Evolutionary conservation across 208 protist species (phyloP).

Genomic region (Trypanosoma theileri): DNA sequence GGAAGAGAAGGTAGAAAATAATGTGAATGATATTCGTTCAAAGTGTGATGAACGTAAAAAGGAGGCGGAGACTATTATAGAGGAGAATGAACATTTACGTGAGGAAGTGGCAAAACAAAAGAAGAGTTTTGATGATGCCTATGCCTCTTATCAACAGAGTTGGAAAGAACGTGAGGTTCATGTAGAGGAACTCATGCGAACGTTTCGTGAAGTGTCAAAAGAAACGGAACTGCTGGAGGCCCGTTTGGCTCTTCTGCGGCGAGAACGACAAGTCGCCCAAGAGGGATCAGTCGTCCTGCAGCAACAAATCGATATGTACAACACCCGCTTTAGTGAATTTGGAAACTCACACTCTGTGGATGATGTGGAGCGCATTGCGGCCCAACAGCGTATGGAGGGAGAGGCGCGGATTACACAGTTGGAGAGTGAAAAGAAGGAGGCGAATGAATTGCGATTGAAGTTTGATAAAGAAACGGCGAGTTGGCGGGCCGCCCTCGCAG

Average conservation of each 20-base stretch:
- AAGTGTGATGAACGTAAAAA: slow-evolving; percentile 46
- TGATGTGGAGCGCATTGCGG: slow-evolving; percentile 48
- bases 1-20: slow-evolving; percentile 42
- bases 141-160: slow-evolving; percentile 35
- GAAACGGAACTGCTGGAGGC: slow-evolving; percentile 60
- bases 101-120: slow-evolving; percentile 48
- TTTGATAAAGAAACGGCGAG: slow-evolving; percentile 70
- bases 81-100: slow-evolving; percentile 54
- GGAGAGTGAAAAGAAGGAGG: slow-evolving; percentile 58
- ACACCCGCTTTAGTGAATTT: slow-evolving; percentile 57
- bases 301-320: slow-evolving; percentile 72
- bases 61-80: slow-evolving; percentile 34
- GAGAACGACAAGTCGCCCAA: slow-evolving; percentile 46
- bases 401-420: slow-evolving; percentile 45
- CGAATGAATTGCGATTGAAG: slow-evolving; percentile 56
- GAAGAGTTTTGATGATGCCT: slow-evolving; percentile 56
- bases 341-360: slow-evolving; percentile 47
- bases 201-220: slow-evolving; percentile 38
- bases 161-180: slow-evolving; percentile 39
- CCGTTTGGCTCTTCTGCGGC: slow-evolving; percentile 43
- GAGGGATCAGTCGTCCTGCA: slow-evolving; percentile 35
- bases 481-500: slow-evolving; percentile 45
- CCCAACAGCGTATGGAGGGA: slow-evolving; percentile 46
- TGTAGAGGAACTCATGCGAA: slow-evolving; percentile 50
- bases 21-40: slow-evolving; percentile 44